A percentile compares a stretch with the other conserved stretches of the same genome.
Conservation (phyloP, 75 land plant species). For the Picea sitchensis region DNA sequence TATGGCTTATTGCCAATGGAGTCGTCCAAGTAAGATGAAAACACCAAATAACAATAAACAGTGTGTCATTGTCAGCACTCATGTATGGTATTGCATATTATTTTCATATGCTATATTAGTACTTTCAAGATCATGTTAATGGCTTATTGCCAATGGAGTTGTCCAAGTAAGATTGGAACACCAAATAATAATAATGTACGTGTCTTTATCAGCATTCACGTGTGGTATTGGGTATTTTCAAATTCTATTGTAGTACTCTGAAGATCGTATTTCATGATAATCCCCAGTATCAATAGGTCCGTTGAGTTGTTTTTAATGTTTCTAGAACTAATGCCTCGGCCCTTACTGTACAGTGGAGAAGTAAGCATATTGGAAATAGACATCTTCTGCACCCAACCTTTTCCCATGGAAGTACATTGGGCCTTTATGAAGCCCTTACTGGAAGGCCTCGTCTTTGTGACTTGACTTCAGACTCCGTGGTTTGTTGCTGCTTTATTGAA, state of each 20-base stretch:
- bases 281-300: background rate
- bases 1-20: slow-evolving; percentile 93
- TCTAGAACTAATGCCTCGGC: background rate
- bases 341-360: slow-evolving; percentile 56
- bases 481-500: slow-evolving; percentile 86
- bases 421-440: slow-evolving; percentile 83
- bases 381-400: slow-evolving; percentile 77
- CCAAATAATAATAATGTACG: too few relatives aligned
- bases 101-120: too few relatives aligned
- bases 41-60: background rate
- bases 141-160: slow-evolving; percentile 87
- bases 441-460: slow-evolving; percentile 85
- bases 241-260: background rate
- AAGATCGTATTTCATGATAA: background rate
- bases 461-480: slow-evolving; percentile 83
- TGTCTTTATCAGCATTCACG: background rate
- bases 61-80: background rate
- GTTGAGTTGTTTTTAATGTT: background rate
- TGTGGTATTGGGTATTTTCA: background rate
- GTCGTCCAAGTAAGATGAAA: slow-evolving; percentile 65
- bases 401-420: slow-evolving; percentile 94
- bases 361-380: slow-evolving; percentile 42
- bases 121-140: slow-evolving; percentile 12
- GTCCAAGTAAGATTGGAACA: slow-evolving; percentile 56
- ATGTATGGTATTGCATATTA: background rate